phyloP scores from a whole-genome alignment of 371 early-diverging fungal species.

The Apophysomyces sp. region DNA sequence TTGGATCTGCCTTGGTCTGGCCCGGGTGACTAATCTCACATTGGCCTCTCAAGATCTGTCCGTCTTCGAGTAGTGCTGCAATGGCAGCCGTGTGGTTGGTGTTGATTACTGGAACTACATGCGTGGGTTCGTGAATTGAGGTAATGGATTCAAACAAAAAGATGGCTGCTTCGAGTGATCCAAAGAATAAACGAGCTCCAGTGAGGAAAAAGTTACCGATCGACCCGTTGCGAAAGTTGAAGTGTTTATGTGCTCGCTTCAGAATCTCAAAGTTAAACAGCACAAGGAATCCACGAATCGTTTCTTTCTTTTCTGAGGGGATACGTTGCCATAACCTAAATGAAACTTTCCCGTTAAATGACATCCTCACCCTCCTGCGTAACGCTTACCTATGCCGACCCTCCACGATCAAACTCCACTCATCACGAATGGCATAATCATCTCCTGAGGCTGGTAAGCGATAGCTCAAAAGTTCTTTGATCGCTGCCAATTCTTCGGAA shows the following conservation, averaged over 20 bases:
- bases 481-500: slow-evolving; percentile 45
- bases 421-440: slow-evolving; percentile 54
- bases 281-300: slow-evolving; percentile 61
- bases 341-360: neutral
- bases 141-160: slow-evolving; percentile 68
- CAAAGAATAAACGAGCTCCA: slow-evolving; percentile 69
- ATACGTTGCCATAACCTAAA: slow-evolving; percentile 47
- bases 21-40: slow-evolving; percentile 69
- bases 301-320: slow-evolving; percentile 49
- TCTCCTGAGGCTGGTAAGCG: slow-evolving; percentile 56
- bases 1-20: slow-evolving; percentile 7
- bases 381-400: slow-evolving; percentile 58
- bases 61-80: slow-evolving; percentile 63
- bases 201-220: slow-evolving; percentile 69
- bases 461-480: slow-evolving; percentile 65
- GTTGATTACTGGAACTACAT: slow-evolving; percentile 63
- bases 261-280: slow-evolving; percentile 56
- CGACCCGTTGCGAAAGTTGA: slow-evolving; percentile 60
- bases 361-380: neutral
- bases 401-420: slow-evolving; percentile 69
- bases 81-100: slow-evolving; percentile 64
- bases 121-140: slow-evolving; percentile 60
- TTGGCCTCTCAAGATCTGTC: slow-evolving; percentile 59
- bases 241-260: slow-evolving; percentile 48
- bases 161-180: slow-evolving; percentile 69